Evolutionary conservation across 163 green algal genomes (phyloP).

Genomic region (Scenedesmus sp.): DNA sequence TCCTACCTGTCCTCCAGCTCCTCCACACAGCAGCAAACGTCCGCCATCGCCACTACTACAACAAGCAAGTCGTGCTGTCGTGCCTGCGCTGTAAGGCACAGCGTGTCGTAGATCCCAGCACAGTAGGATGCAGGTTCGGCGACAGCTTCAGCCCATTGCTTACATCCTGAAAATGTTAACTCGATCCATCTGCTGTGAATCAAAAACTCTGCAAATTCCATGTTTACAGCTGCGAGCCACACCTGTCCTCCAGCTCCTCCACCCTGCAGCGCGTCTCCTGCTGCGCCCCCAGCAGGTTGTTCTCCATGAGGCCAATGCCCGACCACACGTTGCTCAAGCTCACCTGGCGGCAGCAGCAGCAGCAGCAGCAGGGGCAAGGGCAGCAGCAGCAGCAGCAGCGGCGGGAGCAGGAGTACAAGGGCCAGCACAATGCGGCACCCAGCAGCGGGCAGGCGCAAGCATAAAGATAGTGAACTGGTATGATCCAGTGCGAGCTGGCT

Average conservation of each 20-base stretch:
- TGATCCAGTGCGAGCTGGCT: too few species aligned
- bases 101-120: too few species aligned
- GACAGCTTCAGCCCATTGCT: too few species aligned
- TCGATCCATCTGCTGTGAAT: too few species aligned
- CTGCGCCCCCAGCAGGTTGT: slow-evolving; percentile 65
- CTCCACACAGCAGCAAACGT: too few species aligned
- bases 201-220: neutral
- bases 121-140: too few species aligned
- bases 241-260: slow-evolving; percentile 57
- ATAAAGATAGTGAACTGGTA: too few species aligned
- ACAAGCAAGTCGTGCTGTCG: too few species aligned
- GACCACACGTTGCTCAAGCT: slow-evolving; percentile 63
- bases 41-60: too few species aligned
- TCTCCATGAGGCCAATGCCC: slow-evolving; percentile 65
- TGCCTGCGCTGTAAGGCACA: too few species aligned
- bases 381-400: neutral
- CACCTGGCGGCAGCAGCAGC: slow-evolving; percentile 54
- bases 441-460: neutral
- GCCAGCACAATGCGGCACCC: neutral
- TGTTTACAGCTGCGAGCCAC: neutral
- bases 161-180: too few species aligned
- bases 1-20: too few species aligned
- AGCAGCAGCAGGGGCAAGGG: neutral
- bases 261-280: slow-evolving; percentile 65
- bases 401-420: neutral